Percentiles rank a stretch among this genome's conserved stretches.
These are phyloP conservation scores for Pleomassaria siparia DNA, from an alignment of 2,329 filamentous ascomycete genomes.

Conservation along the genomic window DNA sequence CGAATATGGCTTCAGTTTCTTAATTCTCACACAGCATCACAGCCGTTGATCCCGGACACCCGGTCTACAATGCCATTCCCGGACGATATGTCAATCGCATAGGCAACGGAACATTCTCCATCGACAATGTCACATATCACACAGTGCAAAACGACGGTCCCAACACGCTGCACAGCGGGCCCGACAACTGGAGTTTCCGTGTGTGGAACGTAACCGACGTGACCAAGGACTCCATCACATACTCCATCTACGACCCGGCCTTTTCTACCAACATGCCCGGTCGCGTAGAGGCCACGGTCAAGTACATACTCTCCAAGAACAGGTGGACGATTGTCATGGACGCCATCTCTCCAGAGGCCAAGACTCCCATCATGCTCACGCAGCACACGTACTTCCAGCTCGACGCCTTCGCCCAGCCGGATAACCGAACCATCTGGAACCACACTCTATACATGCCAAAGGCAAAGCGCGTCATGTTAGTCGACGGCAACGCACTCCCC, in stretches of 20 bases:
- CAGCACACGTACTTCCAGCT: conserved; percentile 42
- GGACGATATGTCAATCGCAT: conserved; percentile 39
- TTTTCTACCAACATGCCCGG: conserved; percentile 38
- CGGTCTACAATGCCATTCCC: conserved; percentile 39
- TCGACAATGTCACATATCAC: conserved; percentile 32
- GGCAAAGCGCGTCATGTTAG: conserved; percentile 27
- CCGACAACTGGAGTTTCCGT: conserved; percentile 38
- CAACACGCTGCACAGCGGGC: conserved; percentile 37
- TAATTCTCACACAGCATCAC: conserved; percentile 8
- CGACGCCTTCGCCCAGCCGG: conserved; percentile 34
- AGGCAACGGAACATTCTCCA: conserved; percentile 31
- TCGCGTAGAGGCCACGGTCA: conserved; percentile 30
- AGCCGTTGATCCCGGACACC: conserved; percentile 39
- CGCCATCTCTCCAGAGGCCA: conserved; percentile 28
- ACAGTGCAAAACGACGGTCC: conserved; percentile 34
- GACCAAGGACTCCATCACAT: conserved; percentile 33
- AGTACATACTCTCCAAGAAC: conserved; percentile 35
- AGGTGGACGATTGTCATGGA: conserved; percentile 38
- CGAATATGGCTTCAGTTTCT: neutral
- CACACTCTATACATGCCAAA: conserved; percentile 37
- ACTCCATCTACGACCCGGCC: conserved; percentile 30
- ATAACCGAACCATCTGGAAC: conserved; percentile 36
- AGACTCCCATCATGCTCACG: conserved; percentile 36
- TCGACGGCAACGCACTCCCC: conserved; percentile 32
- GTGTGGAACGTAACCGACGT: conserved; percentile 31